These are phyloP conservation scores for Paramecium pentaurelia DNA, from an alignment of 73 alveolate genomes.

Conservation along the genomic window DNA sequence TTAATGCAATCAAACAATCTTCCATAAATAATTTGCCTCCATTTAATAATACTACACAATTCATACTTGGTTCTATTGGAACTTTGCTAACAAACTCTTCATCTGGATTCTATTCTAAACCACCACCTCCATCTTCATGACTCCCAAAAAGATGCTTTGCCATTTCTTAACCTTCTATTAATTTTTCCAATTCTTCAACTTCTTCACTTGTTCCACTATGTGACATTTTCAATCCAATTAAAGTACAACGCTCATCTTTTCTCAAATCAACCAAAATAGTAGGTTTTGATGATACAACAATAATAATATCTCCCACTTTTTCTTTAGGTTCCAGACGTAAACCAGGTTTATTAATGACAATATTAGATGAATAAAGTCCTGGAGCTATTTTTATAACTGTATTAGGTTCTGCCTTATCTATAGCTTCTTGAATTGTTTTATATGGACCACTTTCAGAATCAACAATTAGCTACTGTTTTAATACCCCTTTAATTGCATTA, in stretches of 20 bases:
- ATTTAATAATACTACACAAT: slow-evolving; percentile 44
- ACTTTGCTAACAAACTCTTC: slow-evolving; percentile 46
- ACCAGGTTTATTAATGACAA: slow-evolving; percentile 38
- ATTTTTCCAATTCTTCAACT: slow-evolving; percentile 58
- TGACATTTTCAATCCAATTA: slow-evolving; percentile 43
- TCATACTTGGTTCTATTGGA: slow-evolving; percentile 48
- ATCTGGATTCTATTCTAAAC: slow-evolving; percentile 33
- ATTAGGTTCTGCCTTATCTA: slow-evolving; percentile 74
- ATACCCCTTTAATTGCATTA: not conserved
- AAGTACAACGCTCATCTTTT: slow-evolving; percentile 32
- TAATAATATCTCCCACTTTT: slow-evolving; percentile 45
- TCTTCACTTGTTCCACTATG: slow-evolving; percentile 59
- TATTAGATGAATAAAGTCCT: slow-evolving; percentile 50
- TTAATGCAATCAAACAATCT: slow-evolving; percentile 52
- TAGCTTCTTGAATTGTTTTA: slow-evolving; percentile 70
- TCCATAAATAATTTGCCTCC: slow-evolving; percentile 56
- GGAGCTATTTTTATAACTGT: slow-evolving; percentile 65
- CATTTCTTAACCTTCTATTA: slow-evolving; percentile 64
- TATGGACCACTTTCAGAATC: slow-evolving; percentile 69
- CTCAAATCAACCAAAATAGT: slow-evolving; percentile 37
- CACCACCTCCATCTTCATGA: slow-evolving; percentile 36
- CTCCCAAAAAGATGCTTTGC: slow-evolving; percentile 56
- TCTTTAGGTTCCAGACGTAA: slow-evolving; percentile 51
- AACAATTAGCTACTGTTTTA: not conserved
- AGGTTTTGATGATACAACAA: slow-evolving; percentile 45